phyloP scores from a whole-genome alignment of 2,329 filamentous ascomycete species.

The Rutstroemia sp. region DNA sequence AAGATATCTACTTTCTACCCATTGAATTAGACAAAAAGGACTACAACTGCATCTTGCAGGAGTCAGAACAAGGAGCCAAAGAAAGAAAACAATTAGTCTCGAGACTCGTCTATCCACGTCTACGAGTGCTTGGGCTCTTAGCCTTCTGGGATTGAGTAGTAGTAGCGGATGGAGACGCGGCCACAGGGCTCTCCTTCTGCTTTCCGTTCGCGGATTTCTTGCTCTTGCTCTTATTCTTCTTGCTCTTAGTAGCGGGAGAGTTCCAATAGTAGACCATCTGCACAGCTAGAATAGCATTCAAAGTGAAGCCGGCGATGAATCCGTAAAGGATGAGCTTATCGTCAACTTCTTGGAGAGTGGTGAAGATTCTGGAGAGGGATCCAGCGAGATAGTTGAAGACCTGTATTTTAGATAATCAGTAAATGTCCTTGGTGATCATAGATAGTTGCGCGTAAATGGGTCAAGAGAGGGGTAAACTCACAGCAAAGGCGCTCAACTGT shows the following conservation, averaged over 20 bases:
- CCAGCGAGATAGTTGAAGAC: constrained; percentile 97
- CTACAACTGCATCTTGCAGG: constrained; percentile 21
- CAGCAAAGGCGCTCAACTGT: constrained; percentile 92
- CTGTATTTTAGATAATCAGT: constrained; percentile 37
- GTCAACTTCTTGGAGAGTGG: constrained; percentile 93
- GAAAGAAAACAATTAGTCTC: neutral
- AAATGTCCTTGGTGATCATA: neutral
- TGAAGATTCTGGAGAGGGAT: constrained; percentile 92
- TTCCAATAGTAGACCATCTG: constrained; percentile 99
- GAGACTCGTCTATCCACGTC: constrained; percentile 21
- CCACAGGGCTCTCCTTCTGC: constrained; percentile 26
- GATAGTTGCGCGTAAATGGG: neutral
- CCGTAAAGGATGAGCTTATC: constrained; percentile 95
- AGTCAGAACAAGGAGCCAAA: constrained; percentile 12
- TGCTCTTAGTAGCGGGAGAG: constrained; percentile 43
- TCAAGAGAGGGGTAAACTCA: constrained; percentile 38
- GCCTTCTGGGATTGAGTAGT: constrained; percentile 10
- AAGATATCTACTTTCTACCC: neutral
- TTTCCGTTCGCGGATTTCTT: constrained; percentile 32
- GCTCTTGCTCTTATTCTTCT: constrained; percentile 7
- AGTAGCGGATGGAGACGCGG: constrained; percentile 10
- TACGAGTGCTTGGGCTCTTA: constrained; percentile 28
- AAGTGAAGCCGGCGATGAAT: constrained; percentile 82
- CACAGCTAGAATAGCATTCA: constrained; percentile 77
- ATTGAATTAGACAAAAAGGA: constrained; percentile 3